Percentiles rank a stretch among this genome's conserved stretches.
These are phyloP conservation scores for Xylaria sp. DNA, from an alignment of 2,329 filamentous ascomycete genomes.

Conservation along the genomic window DNA sequence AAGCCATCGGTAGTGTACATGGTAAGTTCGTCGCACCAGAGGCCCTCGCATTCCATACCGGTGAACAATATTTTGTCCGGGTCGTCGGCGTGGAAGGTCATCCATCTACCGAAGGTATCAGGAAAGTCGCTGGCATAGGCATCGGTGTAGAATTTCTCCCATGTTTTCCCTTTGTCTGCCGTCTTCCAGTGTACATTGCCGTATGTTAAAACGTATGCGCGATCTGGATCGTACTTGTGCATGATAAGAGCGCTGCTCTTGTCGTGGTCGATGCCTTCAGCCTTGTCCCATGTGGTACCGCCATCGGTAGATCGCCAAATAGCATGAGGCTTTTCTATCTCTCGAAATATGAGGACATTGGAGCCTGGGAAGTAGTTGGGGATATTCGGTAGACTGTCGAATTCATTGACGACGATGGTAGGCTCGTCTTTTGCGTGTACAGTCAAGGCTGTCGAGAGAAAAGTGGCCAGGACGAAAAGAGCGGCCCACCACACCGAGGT, in stretches of 20 bases:
- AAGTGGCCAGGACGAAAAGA: constrained; percentile 52
- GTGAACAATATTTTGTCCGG: constrained; percentile 88
- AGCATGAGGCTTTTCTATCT: constrained; percentile 66
- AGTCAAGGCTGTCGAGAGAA: constrained; percentile 48
- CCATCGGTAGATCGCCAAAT: constrained; percentile 85
- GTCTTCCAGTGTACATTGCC: constrained; percentile 83
- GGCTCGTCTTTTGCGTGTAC: constrained; percentile 71
- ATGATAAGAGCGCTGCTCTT: constrained; percentile 72
- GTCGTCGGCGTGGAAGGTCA: constrained; percentile 86
- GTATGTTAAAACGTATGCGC: constrained; percentile 82
- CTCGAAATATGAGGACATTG: constrained; percentile 81
- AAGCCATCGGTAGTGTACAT: constrained; percentile 90
- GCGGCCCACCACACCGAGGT: constrained; percentile 55
- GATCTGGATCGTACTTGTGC: constrained; percentile 81
- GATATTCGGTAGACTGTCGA: constrained; percentile 73
- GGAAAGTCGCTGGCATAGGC: constrained; percentile 66
- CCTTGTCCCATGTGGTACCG: constrained; percentile 78
- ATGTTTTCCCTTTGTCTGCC: constrained; percentile 82
- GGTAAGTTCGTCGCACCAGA: constrained; percentile 71
- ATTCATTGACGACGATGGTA: constrained; percentile 70
- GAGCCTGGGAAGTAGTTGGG: constrained; percentile 94
- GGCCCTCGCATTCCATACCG: constrained; percentile 73
- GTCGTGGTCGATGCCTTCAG: constrained; percentile 73
- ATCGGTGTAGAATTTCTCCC: constrained; percentile 77
- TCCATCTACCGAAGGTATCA: constrained; percentile 55